Base-by-base conservation (phyloP, 176 grass and related monocot genomes). In the Ampelocalamus luodianensis region DNA sequence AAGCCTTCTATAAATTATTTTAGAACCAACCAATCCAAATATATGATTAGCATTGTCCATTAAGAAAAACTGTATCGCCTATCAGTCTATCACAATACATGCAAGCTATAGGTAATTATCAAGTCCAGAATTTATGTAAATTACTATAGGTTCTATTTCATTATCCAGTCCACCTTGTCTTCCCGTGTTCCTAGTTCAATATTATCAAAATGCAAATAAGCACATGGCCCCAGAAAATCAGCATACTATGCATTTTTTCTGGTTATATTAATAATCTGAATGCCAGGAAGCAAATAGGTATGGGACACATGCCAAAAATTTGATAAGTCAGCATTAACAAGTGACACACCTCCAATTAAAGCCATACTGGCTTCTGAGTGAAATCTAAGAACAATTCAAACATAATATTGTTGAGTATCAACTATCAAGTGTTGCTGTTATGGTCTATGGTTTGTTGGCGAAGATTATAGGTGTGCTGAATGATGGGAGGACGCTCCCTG, bases 251-350 rank as follows among this genome's bases (percentile, higher is more conserved):
- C 11, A 49, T 34, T 61, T 16, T 54, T 61, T 40, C 29, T 12
- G 40, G 50, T 78, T 49, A 45, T 53, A 83, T 73, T 6, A 68
- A 59, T 67, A 71, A 26, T 20, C 9, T 20, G 24, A 85, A 65
- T 44, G 72, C 3, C 39, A 85, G 37, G 18, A 80, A 85, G 77
- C 48, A 68, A 84, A 80, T 18, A 74, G 12, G 22, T 18, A 68
- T 61, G 48, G 20, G 49, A n/a, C 36, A 50, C 27, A 75, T 51
- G 62, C 32, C 23, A 72, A 61, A 64, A 42, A 20, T 22, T n/a
- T 65, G 18, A 15, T 6, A 78, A 58, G 24, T 60, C 53, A 10
- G 4, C 8, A 78, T 68, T 68, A 78, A 79, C 18, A 71, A 71
- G 43, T 20, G 16, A 8, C 14, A 5, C 11, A 63, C 10, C 24